Evolutionary conservation across 345 rosid genomes (phyloP), one percentile per base, ranked within the genome.

Genomic region (Punica granatum): DNA sequence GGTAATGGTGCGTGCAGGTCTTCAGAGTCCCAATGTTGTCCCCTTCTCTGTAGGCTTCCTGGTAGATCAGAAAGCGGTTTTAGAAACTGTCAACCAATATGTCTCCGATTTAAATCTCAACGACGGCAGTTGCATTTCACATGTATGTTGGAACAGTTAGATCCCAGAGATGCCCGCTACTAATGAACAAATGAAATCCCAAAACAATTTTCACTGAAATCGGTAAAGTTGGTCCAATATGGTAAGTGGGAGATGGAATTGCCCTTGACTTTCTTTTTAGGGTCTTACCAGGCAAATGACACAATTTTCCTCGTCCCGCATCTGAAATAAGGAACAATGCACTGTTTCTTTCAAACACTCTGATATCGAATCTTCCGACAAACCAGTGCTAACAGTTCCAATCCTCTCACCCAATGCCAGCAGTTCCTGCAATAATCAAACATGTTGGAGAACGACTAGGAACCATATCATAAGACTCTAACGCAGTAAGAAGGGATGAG

Each of bases 401-500:
- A 92, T 92, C 74, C 95, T 90, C 77, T 90, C 98, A 30, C 91
- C 97, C 33, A 92, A 74, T 46, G 86, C 97, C 73, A 92, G 87
- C 61, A 92, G 77, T 56, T 92, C 98, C 97, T 92, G 88, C 32
- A 46, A 37, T 68, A 46, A 25, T 34, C 56, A 75, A 72, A 66
- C 32, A 65, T 1, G 18, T 7, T 30, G 19, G 7, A 28, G 21
- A 56, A 6, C n/a, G n/a, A n/a, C n/a, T n/a, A n/a, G n/a, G n/a
- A 26, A 56, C 41, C 41, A 56, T 28, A 26, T 30, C 13, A 56
- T 28, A 51, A 30, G 9, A 7, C 25, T 4, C 4, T 0, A 23
- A 4, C 61, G 25, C 34, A 10, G 14, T 18, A 28, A 28, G 34
- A 7, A 13, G 26, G 34, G 26, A 6, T 1, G 13, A 28, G 2